These are phyloP conservation scores for Oehlia diaphana DNA, from an alignment of 192 early-diverging fungal species.

Conservation along the genomic window DNA sequence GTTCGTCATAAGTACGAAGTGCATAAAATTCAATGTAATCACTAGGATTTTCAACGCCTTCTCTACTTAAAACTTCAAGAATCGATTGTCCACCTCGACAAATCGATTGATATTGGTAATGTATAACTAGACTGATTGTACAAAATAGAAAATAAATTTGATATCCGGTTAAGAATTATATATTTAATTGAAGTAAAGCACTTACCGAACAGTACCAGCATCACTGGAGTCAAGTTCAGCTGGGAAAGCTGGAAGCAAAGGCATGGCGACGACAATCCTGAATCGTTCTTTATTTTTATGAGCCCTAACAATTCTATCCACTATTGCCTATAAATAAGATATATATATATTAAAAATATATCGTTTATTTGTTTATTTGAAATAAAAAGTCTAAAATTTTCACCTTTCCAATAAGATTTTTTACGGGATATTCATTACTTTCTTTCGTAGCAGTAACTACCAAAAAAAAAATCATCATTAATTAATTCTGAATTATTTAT, in stretches of 20 bases:
- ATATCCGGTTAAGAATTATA: neutral
- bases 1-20: constrained; percentile 76
- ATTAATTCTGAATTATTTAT: neutral
- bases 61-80: constrained; percentile 51
- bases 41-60: constrained; percentile 53
- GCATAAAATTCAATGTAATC: constrained; percentile 80
- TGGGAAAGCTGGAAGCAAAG: constrained; percentile 86
- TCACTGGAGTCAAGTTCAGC: constrained; percentile 77
- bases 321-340: constrained; percentile 50
- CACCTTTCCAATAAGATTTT: constrained; percentile 76
- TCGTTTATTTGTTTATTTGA: neutral
- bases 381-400: neutral
- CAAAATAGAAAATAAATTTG: neutral
- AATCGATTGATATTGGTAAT: constrained; percentile 82
- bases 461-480: neutral
- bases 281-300: constrained; percentile 67
- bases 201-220: constrained; percentile 68
- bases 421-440: constrained; percentile 53
- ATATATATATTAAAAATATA: neutral
- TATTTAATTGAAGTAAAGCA: neutral
- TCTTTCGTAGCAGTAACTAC: constrained; percentile 52
- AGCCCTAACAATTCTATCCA: constrained; percentile 74
- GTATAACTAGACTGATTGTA: constrained; percentile 64
- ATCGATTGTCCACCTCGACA: constrained; percentile 77
- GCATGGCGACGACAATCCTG: constrained; percentile 81